These are phyloP conservation scores for Penicillium flavigenum DNA, from an alignment of 495 filamentous ascomycete species.

Conservation along the genomic window DNA sequence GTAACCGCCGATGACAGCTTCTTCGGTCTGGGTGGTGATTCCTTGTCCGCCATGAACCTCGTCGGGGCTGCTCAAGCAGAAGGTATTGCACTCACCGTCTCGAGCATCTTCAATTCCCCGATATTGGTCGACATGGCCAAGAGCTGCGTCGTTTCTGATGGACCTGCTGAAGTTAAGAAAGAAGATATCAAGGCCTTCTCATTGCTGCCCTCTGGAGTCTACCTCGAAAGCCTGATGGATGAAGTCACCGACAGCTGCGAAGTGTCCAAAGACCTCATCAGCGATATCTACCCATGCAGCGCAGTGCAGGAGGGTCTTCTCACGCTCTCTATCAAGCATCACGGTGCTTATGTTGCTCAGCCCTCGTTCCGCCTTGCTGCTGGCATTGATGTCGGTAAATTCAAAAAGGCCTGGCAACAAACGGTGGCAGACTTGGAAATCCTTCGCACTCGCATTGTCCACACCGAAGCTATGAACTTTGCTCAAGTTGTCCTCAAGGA, in stretches of 20 bases:
- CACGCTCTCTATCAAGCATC: slow-evolving; percentile 56
- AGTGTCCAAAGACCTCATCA: slow-evolving; percentile 41
- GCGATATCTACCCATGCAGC: slow-evolving; percentile 66
- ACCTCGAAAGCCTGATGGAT: slow-evolving; percentile 35
- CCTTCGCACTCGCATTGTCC: slow-evolving; percentile 56
- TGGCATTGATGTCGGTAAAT: slow-evolving; percentile 44
- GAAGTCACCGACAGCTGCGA: slow-evolving; percentile 48
- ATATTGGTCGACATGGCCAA: slow-evolving; percentile 49
- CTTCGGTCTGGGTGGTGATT: slow-evolving; percentile 56
- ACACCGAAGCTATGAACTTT: slow-evolving; percentile 47
- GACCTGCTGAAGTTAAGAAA: slow-evolving; percentile 7
- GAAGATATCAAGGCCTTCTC: slow-evolving; percentile 42
- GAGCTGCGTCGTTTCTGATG: slow-evolving; percentile 21
- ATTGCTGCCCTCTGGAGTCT: slow-evolving; percentile 35
- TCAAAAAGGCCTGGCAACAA: slow-evolving; percentile 55
- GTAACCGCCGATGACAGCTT: slow-evolving; percentile 50
- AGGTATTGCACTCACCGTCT: slow-evolving; percentile 48
- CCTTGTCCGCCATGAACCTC: slow-evolving; percentile 56
- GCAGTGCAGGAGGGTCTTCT: slow-evolving; percentile 70
- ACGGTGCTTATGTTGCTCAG: slow-evolving; percentile 54
- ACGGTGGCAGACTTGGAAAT: slow-evolving; percentile 50
- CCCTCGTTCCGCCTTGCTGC: slow-evolving; percentile 45
- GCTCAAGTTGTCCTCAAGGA: slow-evolving; percentile 56
- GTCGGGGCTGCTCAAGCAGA: slow-evolving; percentile 47
- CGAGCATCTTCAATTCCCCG: slow-evolving; percentile 50